A percentile compares a stretch with the other conserved stretches of the same genome.
These are phyloP conservation scores for Scedosporium boydii DNA, from an alignment of 2,329 filamentous ascomycete species.

Conservation along the genomic window DNA sequence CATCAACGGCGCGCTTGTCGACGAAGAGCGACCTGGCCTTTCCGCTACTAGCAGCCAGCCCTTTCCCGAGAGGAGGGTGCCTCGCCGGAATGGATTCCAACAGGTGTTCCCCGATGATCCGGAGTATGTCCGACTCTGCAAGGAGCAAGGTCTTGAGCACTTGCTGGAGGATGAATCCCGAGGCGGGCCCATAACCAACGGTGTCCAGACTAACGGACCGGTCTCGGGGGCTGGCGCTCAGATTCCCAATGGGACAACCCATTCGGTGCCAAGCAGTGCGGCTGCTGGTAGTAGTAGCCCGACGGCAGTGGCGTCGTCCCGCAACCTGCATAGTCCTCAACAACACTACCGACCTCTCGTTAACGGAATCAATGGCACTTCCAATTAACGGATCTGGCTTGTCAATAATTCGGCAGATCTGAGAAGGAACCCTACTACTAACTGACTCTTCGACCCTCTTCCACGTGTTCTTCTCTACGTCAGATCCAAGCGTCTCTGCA, in stretches of 20 bases:
- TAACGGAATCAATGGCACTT: slow-evolving; percentile 4
- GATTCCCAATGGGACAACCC: not conserved
- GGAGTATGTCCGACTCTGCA: slow-evolving; percentile 44
- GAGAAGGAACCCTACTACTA: too few relatives aligned
- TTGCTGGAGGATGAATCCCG: slow-evolving; percentile 27
- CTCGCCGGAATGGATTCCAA: slow-evolving; percentile 39
- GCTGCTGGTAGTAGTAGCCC: not conserved
- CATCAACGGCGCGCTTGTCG: slow-evolving; percentile 43
- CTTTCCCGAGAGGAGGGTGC: slow-evolving; percentile 44
- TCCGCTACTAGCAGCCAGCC: slow-evolving; percentile 41
- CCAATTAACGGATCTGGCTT: not conserved
- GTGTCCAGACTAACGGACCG: slow-evolving; percentile 35
- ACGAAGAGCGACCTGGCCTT: slow-evolving; percentile 38
- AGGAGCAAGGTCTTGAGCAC: slow-evolving; percentile 48
- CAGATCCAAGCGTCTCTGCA: not conserved
- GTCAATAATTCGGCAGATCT: not conserved
- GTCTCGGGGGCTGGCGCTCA: not conserved
- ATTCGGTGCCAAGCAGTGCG: not conserved
- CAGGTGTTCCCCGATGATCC: slow-evolving; percentile 46
- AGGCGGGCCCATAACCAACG: slow-evolving; percentile 19
- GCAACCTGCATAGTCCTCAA: not conserved
- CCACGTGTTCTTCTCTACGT: not conserved
- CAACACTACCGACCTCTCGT: not conserved
- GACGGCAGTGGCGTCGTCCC: not conserved
- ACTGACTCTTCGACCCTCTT: not conserved